phyloP scores from a whole-genome alignment of 495 filamentous ascomycete genomes.

The Neurospora sublineolata region DNA sequence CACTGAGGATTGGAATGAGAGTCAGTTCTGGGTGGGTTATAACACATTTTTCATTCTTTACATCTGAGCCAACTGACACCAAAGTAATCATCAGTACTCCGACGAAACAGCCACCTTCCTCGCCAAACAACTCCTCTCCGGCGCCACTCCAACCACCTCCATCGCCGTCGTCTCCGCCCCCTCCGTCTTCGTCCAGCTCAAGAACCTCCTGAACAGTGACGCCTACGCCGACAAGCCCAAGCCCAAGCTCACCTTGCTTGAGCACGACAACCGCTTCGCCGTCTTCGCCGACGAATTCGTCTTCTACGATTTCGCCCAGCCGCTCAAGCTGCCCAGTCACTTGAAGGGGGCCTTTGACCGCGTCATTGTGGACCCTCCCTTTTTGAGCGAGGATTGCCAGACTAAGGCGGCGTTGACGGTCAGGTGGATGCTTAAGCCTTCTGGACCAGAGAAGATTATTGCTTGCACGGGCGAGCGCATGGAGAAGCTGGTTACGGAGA shows the following conservation, averaged over 20 bases:
- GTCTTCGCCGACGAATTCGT: constrained; percentile 56
- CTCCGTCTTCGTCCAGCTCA: constrained; percentile 63
- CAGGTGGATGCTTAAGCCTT: constrained; percentile 49
- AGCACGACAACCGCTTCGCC: constrained; percentile 60
- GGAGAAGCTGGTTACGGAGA: constrained; percentile 35
- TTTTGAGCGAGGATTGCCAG: constrained; percentile 68
- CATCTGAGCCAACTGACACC: not conserved
- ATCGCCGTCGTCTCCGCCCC: constrained; percentile 65
- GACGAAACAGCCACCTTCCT: constrained; percentile 52
- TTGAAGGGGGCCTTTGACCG: constrained; percentile 54
- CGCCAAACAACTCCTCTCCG: constrained; percentile 50
- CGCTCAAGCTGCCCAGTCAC: constrained; percentile 47
- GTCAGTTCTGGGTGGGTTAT: constrained; percentile 60
- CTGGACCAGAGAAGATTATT: constrained; percentile 29
- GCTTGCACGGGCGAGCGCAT: constrained; percentile 66
- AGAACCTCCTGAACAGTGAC: constrained; percentile 42
- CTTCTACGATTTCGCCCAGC: constrained; percentile 59
- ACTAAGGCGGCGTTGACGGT: constrained; percentile 69
- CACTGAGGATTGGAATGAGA: constrained; percentile 69
- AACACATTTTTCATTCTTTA: not conserved
- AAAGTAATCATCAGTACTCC: constrained; percentile 43
- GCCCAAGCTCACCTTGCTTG: constrained; percentile 51
- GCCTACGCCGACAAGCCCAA: constrained; percentile 21
- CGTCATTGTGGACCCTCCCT: constrained; percentile 67
- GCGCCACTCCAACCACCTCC: constrained; percentile 35